Base-by-base conservation (phyloP, 1,139 yeast species). In the Zygosaccharomyces sapae region DNA sequence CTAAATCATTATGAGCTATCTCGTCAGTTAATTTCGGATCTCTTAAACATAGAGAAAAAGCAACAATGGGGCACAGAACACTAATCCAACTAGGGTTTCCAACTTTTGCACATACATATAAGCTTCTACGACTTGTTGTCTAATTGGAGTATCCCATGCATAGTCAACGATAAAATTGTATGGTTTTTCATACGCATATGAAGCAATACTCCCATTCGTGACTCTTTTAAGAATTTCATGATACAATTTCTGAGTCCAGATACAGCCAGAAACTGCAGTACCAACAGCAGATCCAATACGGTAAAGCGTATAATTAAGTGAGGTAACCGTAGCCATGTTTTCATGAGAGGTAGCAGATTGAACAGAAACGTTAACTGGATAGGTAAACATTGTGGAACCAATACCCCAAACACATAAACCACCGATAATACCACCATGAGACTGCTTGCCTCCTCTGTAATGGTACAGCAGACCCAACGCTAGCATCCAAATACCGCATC, bases 381-480 rank as follows among this genome's bases (percentile, higher is more conserved):
- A 81, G 18, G 86, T 77, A 68, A 81, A 80, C 66, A 82, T 73
- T 10, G 86, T 85, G 40, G 86, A 83, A 53, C 86, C 88, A 47
- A 83, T 71, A 61, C 89, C 89, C 66, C 81, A 69, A 27, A 81
- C 65, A 59, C 81, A 76, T 53, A 79, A 71, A 18, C 81, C 76
- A 20, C 85, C 88, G 61, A 83, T 79, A 48, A 82, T 71, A 54
- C 88, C 88, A 33, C 69, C 51, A 46, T 71, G 69, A 34, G 76
- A 58, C 31, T 71, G 70, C 33, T 66, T 66, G 44, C 73, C 76
- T 45, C 81, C 82, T 65, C 87, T 73, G 67, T 62, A 81, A 53
- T 72, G 72, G 55, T 73, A 68, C 50, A 82, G 69, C 47, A 82
- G 59, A 45, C 86, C 88, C 66, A 75, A 68, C 9, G 85, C 71